These are phyloP conservation scores for Linnemannia elongata DNA, from an alignment of 192 early-diverging fungal species.

Conservation along the genomic window DNA sequence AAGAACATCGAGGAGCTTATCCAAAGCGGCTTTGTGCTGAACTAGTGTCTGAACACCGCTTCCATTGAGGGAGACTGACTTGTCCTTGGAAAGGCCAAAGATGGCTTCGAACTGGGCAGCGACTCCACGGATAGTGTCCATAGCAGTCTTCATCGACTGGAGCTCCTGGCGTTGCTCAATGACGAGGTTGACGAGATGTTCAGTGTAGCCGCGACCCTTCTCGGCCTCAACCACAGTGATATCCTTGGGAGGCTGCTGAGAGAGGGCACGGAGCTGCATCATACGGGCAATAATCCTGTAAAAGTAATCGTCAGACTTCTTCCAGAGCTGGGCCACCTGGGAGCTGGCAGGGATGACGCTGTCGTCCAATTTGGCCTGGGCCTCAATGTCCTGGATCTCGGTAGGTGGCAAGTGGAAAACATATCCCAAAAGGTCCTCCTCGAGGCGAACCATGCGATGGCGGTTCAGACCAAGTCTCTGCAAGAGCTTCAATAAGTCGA, in stretches of 20 bases:
- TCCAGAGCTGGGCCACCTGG: slow-evolving; percentile 59
- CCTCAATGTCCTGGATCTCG: slow-evolving; percentile 52
- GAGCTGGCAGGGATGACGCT: slow-evolving; percentile 39
- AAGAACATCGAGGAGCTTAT: slow-evolving; percentile 55
- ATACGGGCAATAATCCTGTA: slow-evolving; percentile 76
- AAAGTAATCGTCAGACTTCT: slow-evolving; percentile 77
- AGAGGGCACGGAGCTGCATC: slow-evolving; percentile 66
- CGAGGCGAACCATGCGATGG: slow-evolving; percentile 50
- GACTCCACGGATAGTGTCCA: slow-evolving; percentile 40
- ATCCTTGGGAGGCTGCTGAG: slow-evolving; percentile 65
- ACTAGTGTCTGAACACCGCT: slow-evolving; percentile 28
- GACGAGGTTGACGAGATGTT: slow-evolving; percentile 74
- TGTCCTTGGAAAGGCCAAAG: slow-evolving; percentile 30
- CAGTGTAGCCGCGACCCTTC: slow-evolving; percentile 72
- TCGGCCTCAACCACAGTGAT: slow-evolving; percentile 75
- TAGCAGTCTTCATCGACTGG: slow-evolving; percentile 49
- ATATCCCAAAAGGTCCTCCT: slow-evolving; percentile 61
- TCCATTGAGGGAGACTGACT: slow-evolving; percentile 35
- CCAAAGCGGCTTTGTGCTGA: slow-evolving; percentile 57
- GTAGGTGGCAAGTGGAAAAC: slow-evolving; percentile 56
- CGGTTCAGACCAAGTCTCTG: slow-evolving; percentile 73
- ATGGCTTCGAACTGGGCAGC: slow-evolving; percentile 47
- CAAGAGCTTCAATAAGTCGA: slow-evolving; percentile 82
- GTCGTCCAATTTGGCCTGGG: slow-evolving; percentile 46
- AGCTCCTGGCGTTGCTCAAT: slow-evolving; percentile 69